Base-by-base conservation (phyloP, 2,329 filamentous ascomycete species). In the Diaporthe caulivora region DNA sequence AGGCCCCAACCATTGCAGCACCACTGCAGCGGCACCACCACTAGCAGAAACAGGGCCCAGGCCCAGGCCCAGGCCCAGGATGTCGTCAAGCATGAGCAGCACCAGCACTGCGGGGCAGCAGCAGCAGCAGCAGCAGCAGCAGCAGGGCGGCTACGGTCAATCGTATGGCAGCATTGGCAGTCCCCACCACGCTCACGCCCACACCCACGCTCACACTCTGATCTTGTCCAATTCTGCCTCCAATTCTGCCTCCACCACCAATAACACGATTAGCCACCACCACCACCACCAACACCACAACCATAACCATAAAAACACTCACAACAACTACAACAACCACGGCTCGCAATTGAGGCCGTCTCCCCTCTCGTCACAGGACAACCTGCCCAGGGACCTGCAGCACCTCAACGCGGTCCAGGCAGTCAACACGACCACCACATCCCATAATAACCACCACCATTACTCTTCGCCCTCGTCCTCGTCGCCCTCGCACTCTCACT, bases 401-500 rank as follows among this genome's bases (percentile, higher is more conserved):
- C 67, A 75, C 67, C 67, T 75, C 71, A 75, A 75, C 73, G 73
- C 73, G 37, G 73, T 75, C 44, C 73, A 75, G 67, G 73, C 73
- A 24, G 60, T 75, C 58, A 70, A 75, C 42, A 72, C 73, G 7
- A 40, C 37, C 37, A 2, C 37, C 7, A 10, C 6, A 6, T 9
- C 37, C 37, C 8, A 13, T 10, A 40, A 13, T 13, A 8, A 40
- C 37, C 37, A 10, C 71, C 55, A 70, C 44, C 44, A 72, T 44
- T 72, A 65, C 15, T 31, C 47, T 47, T 51, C 68, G 55, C 18
- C 54, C 17, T 37, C 68, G 18, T 49, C 29, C 40, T 40, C 62
- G 13, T 47, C 40, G 17, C 49, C 54, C 65, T 55, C 65, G 18
- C 34, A 69, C 65, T 55, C 65, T 15, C 65, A 40, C 37, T 69